A percentile compares a stretch with the other conserved stretches of the same genome.
These are phyloP conservation scores for Trametes cingulata DNA, from an alignment of 768 basidiomycete species.

Conservation along the genomic window DNA sequence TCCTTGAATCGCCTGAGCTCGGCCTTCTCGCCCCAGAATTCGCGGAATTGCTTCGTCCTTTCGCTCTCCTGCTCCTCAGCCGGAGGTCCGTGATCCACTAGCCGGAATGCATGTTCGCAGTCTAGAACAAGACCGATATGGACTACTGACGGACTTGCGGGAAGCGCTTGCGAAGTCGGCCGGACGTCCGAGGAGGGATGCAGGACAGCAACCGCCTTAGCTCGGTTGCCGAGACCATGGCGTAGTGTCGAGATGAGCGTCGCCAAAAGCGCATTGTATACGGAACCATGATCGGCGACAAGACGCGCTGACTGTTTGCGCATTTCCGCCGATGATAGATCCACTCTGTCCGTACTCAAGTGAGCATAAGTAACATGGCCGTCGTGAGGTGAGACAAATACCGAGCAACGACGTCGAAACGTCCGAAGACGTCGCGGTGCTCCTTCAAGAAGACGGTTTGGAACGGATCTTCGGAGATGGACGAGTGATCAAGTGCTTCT, in stretches of 20 bases:
- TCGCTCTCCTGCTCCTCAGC: conserved; percentile 60
- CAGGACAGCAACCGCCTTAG: conserved; percentile 62
- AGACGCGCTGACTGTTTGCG: conserved; percentile 45
- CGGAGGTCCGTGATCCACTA: conserved; percentile 91
- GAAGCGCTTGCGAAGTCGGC: conserved; percentile 55
- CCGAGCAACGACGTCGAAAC: conserved; percentile 77
- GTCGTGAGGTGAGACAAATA: conserved; percentile 31
- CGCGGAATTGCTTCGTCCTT: conserved; percentile 62
- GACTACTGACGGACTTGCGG: conserved; percentile 49
- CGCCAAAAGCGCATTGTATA: conserved; percentile 53
- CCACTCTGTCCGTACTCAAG: conserved; percentile 44
- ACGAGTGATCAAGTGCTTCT: conserved; percentile 53
- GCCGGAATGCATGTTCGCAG: conserved; percentile 69
- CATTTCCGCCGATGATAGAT: conserved; percentile 51
- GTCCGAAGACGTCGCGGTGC: conserved; percentile 57
- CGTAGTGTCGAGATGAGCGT: conserved; percentile 53
- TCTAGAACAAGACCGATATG: conserved; percentile 79
- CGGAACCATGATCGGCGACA: conserved; percentile 61
- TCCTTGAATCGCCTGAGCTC: conserved; percentile 96
- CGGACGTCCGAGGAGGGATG: conserved; percentile 49
- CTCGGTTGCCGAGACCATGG: conserved; percentile 73
- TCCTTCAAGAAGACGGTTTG: conserved; percentile 72
- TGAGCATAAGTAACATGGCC: neutral
- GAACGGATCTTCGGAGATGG: conserved; percentile 61
- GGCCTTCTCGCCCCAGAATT: conserved; percentile 90